Percentiles rank a stretch among this genome's conserved stretches.
phyloP scores from a whole-genome alignment of 345 rosid species.

The Eucalyptus albens region DNA sequence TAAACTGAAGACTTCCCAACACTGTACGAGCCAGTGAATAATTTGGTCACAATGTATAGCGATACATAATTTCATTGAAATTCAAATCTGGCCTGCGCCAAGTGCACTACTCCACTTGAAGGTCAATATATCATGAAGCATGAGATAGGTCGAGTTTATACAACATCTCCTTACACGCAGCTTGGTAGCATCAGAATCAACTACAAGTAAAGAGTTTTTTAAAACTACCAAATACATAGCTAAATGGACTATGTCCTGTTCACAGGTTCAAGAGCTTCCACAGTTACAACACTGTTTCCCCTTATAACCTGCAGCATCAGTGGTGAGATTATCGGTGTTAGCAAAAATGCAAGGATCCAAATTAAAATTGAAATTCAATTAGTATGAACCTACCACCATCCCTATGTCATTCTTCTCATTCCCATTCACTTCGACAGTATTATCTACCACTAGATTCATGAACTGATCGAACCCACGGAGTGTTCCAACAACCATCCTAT shows the following conservation, averaged over 20 bases:
- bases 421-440: slow-evolving; percentile 12
- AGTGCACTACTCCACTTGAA: not conserved
- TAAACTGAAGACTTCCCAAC: not conserved
- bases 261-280: slow-evolving; percentile 11
- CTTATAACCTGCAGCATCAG: slow-evolving; percentile 3
- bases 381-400: slow-evolving; percentile 7
- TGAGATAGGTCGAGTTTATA: not conserved
- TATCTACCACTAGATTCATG: slow-evolving; percentile 12
- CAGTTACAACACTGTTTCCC: slow-evolving; percentile 12
- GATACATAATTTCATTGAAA: not conserved
- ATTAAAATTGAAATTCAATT: not conserved
- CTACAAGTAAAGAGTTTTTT: not conserved
- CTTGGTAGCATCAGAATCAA: not conserved
- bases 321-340: not conserved
- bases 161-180: not conserved
- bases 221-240: not conserved
- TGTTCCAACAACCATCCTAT: slow-evolving; percentile 7
- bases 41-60: not conserved
- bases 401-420: slow-evolving; percentile 9
- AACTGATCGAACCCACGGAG: slow-evolving; percentile 16
- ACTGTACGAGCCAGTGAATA: not conserved
- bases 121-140: not conserved
- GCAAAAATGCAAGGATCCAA: not conserved
- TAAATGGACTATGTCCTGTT: not conserved
- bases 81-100: not conserved